Percentiles rank a stretch among this genome's conserved stretches.
These are phyloP conservation scores for Apophysomyces elegans DNA, from an alignment of 371 early-diverging fungal species.

Conservation along the genomic window DNA sequence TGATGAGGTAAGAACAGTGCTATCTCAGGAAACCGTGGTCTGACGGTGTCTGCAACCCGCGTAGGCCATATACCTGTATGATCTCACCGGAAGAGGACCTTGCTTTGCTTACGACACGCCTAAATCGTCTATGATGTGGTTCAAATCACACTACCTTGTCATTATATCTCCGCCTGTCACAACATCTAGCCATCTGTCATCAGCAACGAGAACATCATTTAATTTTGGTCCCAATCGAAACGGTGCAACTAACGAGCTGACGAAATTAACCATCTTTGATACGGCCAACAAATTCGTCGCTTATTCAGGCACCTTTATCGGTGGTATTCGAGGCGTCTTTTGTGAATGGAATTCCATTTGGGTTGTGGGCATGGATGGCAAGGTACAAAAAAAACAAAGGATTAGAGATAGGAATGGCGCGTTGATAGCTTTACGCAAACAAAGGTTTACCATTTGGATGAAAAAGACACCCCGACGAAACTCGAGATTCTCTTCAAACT, in stretches of 20 bases:
- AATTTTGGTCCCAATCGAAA: conserved; percentile 32
- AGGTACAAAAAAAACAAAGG: conserved; percentile 40
- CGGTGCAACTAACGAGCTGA: conserved; percentile 46
- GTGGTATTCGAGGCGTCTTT: conserved; percentile 69
- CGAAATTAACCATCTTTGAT: conserved; percentile 88
- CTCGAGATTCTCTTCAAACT: conserved; percentile 86
- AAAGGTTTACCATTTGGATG: conserved; percentile 80
- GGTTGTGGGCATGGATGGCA: conserved; percentile 80
- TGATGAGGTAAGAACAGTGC: conserved; percentile 61
- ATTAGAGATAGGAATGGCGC: not conserved
- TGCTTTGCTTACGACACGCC: conserved; percentile 90
- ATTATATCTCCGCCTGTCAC: conserved; percentile 72
- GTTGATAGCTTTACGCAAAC: too few species aligned
- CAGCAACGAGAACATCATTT: conserved; percentile 35
- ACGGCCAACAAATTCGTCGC: conserved; percentile 90
- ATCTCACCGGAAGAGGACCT: conserved; percentile 89
- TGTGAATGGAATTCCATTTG: conserved; percentile 93
- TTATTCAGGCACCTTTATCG: conserved; percentile 73
- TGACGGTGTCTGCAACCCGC: not conserved
- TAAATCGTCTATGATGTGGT: conserved; percentile 77
- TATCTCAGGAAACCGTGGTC: not conserved
- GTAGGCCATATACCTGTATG: conserved; percentile 89
- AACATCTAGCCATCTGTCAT: conserved; percentile 46
- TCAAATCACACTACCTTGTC: conserved; percentile 75
- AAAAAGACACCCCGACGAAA: conserved; percentile 86